Conservation (phyloP, 2,329 filamentous ascomycete species). For the Pseudogymnoascus verrucosus region DNA sequence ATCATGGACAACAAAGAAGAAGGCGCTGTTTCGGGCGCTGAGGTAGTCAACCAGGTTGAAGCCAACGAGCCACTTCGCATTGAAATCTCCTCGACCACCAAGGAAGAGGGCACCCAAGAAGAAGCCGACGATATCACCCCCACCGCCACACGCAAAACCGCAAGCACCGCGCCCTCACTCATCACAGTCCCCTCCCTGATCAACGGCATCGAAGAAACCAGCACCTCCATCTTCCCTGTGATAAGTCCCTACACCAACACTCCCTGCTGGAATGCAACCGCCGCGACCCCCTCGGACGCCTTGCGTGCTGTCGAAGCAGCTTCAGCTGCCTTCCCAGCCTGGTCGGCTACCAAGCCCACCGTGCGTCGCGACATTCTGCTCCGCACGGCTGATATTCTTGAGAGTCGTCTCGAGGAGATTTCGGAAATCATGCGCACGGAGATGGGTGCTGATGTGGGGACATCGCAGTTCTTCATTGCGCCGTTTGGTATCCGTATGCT, state of each 20-base stretch:
- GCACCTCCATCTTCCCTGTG: conserved; percentile 38
- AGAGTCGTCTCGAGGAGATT: conserved; percentile 43
- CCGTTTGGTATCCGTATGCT: conserved; percentile 31
- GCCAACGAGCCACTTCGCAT: background rate
- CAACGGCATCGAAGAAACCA: conserved; percentile 38
- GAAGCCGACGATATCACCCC: background rate
- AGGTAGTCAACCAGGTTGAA: background rate
- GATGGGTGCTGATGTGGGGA: conserved; percentile 35
- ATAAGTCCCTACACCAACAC: conserved; percentile 41
- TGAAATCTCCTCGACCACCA: background rate
- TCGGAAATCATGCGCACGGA: conserved; percentile 44
- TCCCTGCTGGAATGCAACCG: conserved; percentile 38
- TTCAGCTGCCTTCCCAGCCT: conserved; percentile 47
- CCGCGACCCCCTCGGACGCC: conserved; percentile 44
- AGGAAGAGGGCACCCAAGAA: background rate
- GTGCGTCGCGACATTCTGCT: conserved; percentile 46
- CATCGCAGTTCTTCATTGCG: conserved; percentile 32
- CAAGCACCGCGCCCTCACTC: background rate
- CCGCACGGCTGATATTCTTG: conserved; percentile 45
- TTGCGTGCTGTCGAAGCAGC: conserved; percentile 44
- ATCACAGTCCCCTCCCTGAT: conserved; percentile 37
- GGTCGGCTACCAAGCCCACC: conserved; percentile 46
- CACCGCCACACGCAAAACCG: background rate
- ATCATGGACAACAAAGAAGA: background rate
- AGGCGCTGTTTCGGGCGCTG: background rate